Conservation (phyloP, 768 basidiomycete species). For the Hemileccinum impolitum region DNA sequence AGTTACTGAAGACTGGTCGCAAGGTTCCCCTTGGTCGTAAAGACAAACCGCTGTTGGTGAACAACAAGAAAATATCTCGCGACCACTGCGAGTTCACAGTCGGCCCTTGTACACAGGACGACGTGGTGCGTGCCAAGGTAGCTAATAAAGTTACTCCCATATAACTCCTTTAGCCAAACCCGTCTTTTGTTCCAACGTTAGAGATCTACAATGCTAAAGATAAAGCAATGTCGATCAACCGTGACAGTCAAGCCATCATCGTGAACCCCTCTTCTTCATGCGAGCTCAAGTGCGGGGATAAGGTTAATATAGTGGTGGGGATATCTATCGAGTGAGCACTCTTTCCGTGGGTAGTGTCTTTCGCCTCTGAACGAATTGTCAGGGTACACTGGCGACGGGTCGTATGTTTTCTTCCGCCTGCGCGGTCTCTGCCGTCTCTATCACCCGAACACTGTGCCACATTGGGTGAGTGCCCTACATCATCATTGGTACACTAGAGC, state of each 20-base stretch:
- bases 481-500: not conserved
- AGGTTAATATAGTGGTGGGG: conserved; percentile 42
- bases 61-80: conserved; percentile 62
- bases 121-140: conserved; percentile 47
- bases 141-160: not conserved
- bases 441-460: conserved; percentile 44
- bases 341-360: not conserved
- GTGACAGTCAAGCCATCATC: conserved; percentile 31
- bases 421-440: conserved; percentile 35
- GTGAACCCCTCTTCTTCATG: conserved; percentile 37
- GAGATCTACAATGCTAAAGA: conserved; percentile 46
- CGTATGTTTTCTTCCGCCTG: conserved; percentile 44
- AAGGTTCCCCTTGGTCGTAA: conserved; percentile 58
- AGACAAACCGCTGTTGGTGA: conserved; percentile 47
- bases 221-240: conserved; percentile 42
- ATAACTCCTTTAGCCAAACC: conserved; percentile 42
- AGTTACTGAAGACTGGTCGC: conserved; percentile 60
- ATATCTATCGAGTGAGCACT: conserved; percentile 45
- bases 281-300: conserved; percentile 55
- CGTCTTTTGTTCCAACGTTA: conserved; percentile 45
- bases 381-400: conserved; percentile 53
- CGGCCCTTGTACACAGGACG: conserved; percentile 45
- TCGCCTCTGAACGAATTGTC: not conserved
- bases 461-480: conserved; percentile 45
- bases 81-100: conserved; percentile 59